A percentile compares a stretch with the other conserved stretches of the same genome.
Conservation (phyloP, 768 basidiomycete species). For the Cystofilobasidium macerans region DNA sequence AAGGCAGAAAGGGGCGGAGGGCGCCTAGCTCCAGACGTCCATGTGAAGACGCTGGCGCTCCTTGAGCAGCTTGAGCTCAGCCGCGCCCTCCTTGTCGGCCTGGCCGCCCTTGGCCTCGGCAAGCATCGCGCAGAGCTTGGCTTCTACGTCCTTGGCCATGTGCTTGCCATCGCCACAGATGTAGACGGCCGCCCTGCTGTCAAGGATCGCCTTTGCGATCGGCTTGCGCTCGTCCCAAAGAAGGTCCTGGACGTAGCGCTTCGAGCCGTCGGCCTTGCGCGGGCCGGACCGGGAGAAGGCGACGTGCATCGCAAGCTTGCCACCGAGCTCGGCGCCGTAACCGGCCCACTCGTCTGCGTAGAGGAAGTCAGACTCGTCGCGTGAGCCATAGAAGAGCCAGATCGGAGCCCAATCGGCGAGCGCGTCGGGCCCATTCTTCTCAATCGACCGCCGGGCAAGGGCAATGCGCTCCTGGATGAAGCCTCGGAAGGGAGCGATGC, state of each 20-base stretch:
- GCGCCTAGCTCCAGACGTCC: conserved; percentile 22
- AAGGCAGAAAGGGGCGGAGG: conserved; percentile 2
- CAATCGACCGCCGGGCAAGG: conserved; percentile 81
- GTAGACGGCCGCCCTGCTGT: conserved; percentile 93
- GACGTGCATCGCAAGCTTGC: conserved; percentile 76
- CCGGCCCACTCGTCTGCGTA: conserved; percentile 82
- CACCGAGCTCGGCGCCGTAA: conserved; percentile 73
- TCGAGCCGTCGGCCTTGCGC: conserved; percentile 72
- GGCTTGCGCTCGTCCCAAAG: conserved; percentile 76
- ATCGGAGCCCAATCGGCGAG: conserved; percentile 92
- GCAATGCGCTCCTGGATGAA: conserved; percentile 97
- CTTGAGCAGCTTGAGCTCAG: conserved; percentile 89
- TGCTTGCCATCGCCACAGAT: conserved; percentile 89
- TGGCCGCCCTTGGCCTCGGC: conserved; percentile 89
- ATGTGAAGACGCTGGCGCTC: conserved; percentile 43
- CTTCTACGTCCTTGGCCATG: conserved; percentile 94
- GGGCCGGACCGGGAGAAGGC: conserved; percentile 62
- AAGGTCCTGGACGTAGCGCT: conserved; percentile 98
- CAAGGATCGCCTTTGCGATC: conserved; percentile 80
- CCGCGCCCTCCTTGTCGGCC: conserved; percentile 72
- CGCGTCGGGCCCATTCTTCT: conserved; percentile 88
- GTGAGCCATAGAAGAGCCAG: conserved; percentile 92
- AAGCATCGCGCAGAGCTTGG: conserved; percentile 58
- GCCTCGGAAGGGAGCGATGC: conserved; percentile 98
- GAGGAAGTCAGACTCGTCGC: conserved; percentile 72